These are phyloP conservation scores for Tulasnella sp. DNA, from an alignment of 768 basidiomycete species.

Conservation along the genomic window DNA sequence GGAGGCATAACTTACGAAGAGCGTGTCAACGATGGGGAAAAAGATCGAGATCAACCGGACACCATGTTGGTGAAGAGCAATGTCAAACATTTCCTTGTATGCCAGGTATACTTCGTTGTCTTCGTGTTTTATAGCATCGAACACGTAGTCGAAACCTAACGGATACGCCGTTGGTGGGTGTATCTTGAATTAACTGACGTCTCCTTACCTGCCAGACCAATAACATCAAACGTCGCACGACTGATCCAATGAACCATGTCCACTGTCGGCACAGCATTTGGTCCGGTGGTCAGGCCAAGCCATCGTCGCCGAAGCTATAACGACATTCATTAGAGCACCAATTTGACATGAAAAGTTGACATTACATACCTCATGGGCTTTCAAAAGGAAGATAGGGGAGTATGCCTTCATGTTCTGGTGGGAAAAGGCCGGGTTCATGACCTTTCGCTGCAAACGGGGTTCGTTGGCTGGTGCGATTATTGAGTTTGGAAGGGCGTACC, in stretches of 20 bases:
- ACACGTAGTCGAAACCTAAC: slow-evolving; percentile 57
- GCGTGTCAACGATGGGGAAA: slow-evolving; percentile 39
- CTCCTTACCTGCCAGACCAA: slow-evolving; percentile 47
- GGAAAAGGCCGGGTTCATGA: slow-evolving; percentile 43
- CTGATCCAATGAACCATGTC: slow-evolving; percentile 56
- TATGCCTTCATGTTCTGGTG: slow-evolving; percentile 38
- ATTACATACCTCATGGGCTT: slow-evolving; percentile 38
- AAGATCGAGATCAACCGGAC: slow-evolving; percentile 41
- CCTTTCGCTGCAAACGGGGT: slow-evolving; percentile 24
- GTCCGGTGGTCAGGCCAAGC: slow-evolving; percentile 22
- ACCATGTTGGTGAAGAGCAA: slow-evolving; percentile 29
- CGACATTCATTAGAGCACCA: slow-evolving; percentile 17
- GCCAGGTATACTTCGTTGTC: slow-evolving; percentile 66
- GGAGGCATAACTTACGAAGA: slow-evolving; percentile 40
- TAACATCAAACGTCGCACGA: slow-evolving; percentile 60
- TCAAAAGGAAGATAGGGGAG: slow-evolving; percentile 46
- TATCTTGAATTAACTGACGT: not conserved
- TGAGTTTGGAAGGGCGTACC: not conserved
- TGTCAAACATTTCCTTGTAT: slow-evolving; percentile 56
- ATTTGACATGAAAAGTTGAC: slow-evolving; percentile 15
- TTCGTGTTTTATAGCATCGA: slow-evolving; percentile 70
- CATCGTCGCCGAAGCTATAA: slow-evolving; percentile 38
- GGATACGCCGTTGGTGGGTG: not conserved
- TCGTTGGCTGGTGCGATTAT: not conserved
- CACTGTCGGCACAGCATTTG: slow-evolving; percentile 23